Evolutionary conservation across 768 basidiomycete species (phyloP), one percentile per base, ranked within the genome.

Genomic region (Termitomyces sp.): DNA sequence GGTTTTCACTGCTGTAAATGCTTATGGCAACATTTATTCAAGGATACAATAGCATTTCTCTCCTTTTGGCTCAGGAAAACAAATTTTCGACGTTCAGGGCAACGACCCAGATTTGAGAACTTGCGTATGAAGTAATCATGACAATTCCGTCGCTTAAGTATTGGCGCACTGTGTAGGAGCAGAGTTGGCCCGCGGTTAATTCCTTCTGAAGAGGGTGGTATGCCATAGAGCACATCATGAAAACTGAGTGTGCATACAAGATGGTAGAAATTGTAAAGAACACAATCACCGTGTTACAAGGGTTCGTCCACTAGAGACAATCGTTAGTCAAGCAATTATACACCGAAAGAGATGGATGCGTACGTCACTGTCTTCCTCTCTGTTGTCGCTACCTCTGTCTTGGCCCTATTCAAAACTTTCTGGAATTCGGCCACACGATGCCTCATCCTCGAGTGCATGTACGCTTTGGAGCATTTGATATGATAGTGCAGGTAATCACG

Each of bases 401-500:
- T 98, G 8, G 97, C 95, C 51, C 97, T 79, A 69, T 98, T 98
- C 67, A 99, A 73, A 52, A 99, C 86, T 72, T 94, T 94, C 74
- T 93, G 90, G 79, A 99, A 98, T 72, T 97, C 93, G 1, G 90
- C 84, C 13, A 97, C 97, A 10, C 97, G 86, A 65, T 88, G 81
- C 59, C 97, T 81, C 94, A 98, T 95, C 46, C 97, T 81, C 3
- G 93, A 95, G 73, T 98, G 96, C 93, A 99, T 96, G 75, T 99
- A 98, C 0, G 96, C 97, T 72, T 98, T 98, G 53, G 89, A 94
- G 70, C 94, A 95, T 67, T 96, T 98, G 81, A 99, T 97, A 69
- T 98, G 96, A 73, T 98, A 98, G 74, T 99, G 97, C n/a, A 99
- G 79, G 69, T 98, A 98, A 72, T 98, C 94, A 56, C 97, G 85